Conservation (phyloP, 2,329 filamentous ascomycete species). For the Epichloe bromicola region DNA sequence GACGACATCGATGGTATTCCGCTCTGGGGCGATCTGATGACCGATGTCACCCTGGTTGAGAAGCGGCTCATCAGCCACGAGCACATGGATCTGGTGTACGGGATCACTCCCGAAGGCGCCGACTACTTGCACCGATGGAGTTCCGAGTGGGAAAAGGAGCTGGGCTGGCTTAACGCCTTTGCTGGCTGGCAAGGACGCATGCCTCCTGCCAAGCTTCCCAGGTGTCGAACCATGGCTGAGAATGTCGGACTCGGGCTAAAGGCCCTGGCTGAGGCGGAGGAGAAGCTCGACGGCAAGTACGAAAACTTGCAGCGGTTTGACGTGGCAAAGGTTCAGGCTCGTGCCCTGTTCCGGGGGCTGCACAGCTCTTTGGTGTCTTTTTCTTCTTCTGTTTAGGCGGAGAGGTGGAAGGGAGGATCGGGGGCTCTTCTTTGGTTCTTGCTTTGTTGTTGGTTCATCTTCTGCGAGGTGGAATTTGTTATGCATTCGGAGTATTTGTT, state of each 20-base stretch:
- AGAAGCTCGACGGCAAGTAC: slow-evolving; percentile 6
- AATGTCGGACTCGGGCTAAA: not conserved
- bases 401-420: too few species aligned
- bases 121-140: slow-evolving; percentile 2
- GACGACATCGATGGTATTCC: not conserved
- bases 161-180: slow-evolving; percentile 9
- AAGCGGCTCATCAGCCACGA: not conserved
- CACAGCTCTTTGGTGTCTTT: not conserved
- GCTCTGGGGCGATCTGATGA: slow-evolving; percentile 1
- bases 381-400: not conserved
- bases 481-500: too few species aligned
- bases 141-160: slow-evolving; percentile 6
- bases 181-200: slow-evolving; percentile 8
- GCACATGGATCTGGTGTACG: slow-evolving; percentile 3
- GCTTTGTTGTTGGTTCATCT: not conserved
- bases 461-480: not conserved
- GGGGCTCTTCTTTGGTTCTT: too few species aligned
- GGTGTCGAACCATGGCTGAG: not conserved
- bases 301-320: not conserved
- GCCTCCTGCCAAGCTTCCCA: not conserved
- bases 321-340: not conserved
- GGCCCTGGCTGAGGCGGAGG: slow-evolving; percentile 2
- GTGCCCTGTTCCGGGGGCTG: not conserved
- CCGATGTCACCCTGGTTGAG: not conserved
- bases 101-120: slow-evolving; percentile 3